phyloP scores from a whole-genome alignment of 2,329 filamentous ascomycete genomes.

The Graphiopsis chlorocephala region DNA sequence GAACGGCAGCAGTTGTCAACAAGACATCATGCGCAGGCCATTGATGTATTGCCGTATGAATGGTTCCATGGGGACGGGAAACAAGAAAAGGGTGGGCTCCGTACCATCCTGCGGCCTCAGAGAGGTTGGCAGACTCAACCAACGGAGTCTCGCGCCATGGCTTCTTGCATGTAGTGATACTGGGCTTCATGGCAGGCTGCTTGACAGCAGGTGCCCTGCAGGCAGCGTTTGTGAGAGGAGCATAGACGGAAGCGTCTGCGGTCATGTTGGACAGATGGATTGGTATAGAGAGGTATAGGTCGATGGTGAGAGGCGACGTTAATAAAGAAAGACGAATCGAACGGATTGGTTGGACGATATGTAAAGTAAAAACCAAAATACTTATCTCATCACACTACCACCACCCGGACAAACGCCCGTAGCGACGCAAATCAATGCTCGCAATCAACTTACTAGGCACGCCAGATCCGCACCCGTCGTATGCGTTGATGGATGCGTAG shows the following conservation, averaged over 20 bases:
- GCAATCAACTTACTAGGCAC: background rate
- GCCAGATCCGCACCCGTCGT: background rate
- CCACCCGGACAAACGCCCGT: background rate
- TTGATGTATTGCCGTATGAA: background rate
- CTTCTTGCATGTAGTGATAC: conserved; percentile 19
- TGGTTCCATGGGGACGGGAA: background rate
- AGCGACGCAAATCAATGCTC: background rate
- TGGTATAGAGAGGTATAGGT: background rate
- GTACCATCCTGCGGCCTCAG: conserved; percentile 69
- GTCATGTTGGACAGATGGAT: conserved; percentile 4
- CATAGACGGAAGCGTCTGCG: background rate
- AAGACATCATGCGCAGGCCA: background rate
- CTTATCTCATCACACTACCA: background rate
- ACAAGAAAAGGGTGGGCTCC: conserved; percentile 25
- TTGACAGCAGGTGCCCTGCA: conserved; percentile 1
- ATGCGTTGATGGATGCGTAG: background rate
- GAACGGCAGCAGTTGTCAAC: background rate
- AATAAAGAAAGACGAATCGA: background rate
- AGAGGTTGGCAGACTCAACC: conserved; percentile 64
- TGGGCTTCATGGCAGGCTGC: background rate
- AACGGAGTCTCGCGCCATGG: conserved; percentile 73
- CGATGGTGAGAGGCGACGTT: background rate
- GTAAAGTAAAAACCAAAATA: background rate
- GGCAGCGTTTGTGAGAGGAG: conserved; percentile 9
- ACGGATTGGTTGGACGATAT: background rate